These are phyloP conservation scores for Mycena amicta DNA, from an alignment of 768 basidiomycete species.

Conservation along the genomic window DNA sequence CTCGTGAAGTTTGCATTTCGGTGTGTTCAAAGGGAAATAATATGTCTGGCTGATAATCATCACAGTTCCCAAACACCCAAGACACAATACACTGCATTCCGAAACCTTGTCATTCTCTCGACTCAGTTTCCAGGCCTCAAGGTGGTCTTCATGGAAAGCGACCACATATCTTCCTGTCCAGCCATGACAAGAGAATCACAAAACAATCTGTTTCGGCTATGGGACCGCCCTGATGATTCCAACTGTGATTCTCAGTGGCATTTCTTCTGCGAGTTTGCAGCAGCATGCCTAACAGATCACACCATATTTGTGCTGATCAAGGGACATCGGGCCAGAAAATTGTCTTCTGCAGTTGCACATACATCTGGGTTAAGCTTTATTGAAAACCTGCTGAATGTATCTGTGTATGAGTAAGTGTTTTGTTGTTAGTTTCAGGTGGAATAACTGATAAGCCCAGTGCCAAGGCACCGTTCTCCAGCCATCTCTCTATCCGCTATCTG, in stretches of 20 bases:
- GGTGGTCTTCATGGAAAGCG: not conserved
- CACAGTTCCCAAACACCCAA: not conserved
- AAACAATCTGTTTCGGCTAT: not conserved
- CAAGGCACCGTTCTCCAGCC: not conserved
- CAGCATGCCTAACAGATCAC: not conserved
- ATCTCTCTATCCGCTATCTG: not conserved
- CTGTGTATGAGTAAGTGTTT: not conserved
- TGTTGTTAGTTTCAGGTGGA: not conserved
- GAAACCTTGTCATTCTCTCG: not conserved
- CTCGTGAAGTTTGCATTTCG: not conserved
- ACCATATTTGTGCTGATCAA: not conserved
- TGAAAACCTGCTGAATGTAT: not conserved
- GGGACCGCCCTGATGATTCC: not conserved
- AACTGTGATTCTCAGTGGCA: not conserved
- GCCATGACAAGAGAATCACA: no score
- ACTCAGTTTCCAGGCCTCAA: not conserved
- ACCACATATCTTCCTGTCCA: not conserved
- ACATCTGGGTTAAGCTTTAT: not conserved
- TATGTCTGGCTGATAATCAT: no score
- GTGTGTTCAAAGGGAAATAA: no score
- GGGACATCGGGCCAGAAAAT: not conserved
- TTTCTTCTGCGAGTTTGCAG: not conserved
- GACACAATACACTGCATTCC: not conserved
- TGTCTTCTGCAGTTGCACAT: not conserved
- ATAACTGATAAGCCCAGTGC: not conserved